A percentile compares a stretch with the other conserved stretches of the same genome.
phyloP scores from a whole-genome alignment of 345 rosid species.

The Pugionium dolabratum region DNA sequence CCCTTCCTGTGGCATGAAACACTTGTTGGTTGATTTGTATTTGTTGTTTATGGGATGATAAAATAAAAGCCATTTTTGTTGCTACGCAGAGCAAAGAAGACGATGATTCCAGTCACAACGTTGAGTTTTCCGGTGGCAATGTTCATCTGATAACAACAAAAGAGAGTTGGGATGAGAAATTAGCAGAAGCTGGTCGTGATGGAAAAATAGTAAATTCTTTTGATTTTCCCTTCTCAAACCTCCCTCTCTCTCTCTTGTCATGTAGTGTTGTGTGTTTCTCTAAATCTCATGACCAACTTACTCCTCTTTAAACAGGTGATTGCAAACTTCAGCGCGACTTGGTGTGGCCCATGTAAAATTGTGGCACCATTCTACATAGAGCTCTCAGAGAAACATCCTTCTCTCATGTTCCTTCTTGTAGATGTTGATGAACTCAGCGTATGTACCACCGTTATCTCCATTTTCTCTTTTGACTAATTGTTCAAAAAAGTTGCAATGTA shows the following conservation, averaged over 20 bases:
- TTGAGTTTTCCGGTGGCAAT: conserved; percentile 62
- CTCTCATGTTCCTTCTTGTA: conserved; percentile 67
- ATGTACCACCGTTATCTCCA: conserved; percentile 31
- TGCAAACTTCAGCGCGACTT: conserved; percentile 84
- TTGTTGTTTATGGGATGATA: no score
- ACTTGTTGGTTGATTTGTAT: no score
- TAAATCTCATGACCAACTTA: no score
- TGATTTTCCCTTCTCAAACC: neutral
- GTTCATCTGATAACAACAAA: conserved; percentile 59
- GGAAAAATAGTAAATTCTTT: conserved; percentile 58
- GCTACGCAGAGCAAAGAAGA: conserved; percentile 37
- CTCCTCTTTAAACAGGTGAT: conserved; percentile 51
- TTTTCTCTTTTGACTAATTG: no score
- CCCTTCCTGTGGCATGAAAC: no score
- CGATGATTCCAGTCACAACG: conserved; percentile 46
- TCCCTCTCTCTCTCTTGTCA: neutral
- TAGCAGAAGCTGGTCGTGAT: conserved; percentile 65
- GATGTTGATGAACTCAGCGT: conserved; percentile 86
- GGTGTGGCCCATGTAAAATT: conserved; percentile 87
- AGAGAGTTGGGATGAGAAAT: conserved; percentile 72
- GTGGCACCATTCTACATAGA: conserved; percentile 67
- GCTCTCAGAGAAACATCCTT: conserved; percentile 68
- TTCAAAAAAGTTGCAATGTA: no score
- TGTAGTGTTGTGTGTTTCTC: neutral
- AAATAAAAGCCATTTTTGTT: no score